phyloP scores from a whole-genome alignment of 768 basidiomycete genomes.

The Pulveroboletus sp. region DNA sequence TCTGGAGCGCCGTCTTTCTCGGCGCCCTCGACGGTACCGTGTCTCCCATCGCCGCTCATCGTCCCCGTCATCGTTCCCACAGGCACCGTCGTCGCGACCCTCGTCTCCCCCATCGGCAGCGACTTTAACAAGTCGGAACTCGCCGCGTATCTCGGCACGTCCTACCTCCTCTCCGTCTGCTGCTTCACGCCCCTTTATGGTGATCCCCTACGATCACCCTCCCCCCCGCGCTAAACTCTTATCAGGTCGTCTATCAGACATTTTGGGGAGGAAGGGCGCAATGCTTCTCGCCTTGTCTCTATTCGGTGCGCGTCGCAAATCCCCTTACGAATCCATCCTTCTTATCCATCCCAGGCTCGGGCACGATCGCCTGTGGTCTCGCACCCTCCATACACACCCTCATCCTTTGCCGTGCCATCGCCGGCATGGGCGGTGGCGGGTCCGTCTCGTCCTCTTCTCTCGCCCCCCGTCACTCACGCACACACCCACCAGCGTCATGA shows the following conservation, averaged over 20 bases:
- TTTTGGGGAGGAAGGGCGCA: conserved; percentile 80
- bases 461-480: background rate
- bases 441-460: conserved; percentile 39
- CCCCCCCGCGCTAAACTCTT: conserved; percentile 19
- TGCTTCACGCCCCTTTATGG: conserved; percentile 91
- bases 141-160: conserved; percentile 84
- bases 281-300: conserved; percentile 81
- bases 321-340: conserved; percentile 9
- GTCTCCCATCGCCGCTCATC: too few species aligned
- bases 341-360: conserved; percentile 51
- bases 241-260: conserved; percentile 78
- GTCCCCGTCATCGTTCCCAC: conserved; percentile 1
- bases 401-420: conserved; percentile 78
- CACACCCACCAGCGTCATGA: conserved; percentile 67
- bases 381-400: conserved; percentile 84
- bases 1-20: conserved; percentile 83
- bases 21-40: conserved; percentile 76
- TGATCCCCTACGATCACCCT: conserved; percentile 30
- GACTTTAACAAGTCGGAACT: conserved; percentile 78
- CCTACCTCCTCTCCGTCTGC: conserved; percentile 84
- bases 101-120: conserved; percentile 82
- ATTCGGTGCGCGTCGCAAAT: conserved; percentile 57
- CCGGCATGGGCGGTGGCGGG: conserved; percentile 93
- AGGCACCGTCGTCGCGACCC: conserved; percentile 85
- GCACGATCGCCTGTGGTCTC: conserved; percentile 83